Evolutionary conservation across 2,329 filamentous ascomycete species (phyloP).

Genomic region (Neonectria magnoliae): DNA sequence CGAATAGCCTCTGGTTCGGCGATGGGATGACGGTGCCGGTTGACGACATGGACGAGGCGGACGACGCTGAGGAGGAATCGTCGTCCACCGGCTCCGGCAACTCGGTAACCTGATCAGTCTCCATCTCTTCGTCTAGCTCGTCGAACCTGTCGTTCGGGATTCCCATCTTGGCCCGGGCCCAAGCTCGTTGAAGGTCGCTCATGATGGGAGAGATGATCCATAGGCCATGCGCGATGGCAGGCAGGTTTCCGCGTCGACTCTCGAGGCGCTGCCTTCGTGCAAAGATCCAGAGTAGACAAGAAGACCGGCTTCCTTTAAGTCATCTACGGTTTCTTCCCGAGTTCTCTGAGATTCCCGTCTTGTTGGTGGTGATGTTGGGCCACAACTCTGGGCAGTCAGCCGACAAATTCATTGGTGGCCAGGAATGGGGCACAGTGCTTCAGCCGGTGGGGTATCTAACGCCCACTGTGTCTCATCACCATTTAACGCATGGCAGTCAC

Average conservation of each 20-base stretch:
- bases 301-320: neutral
- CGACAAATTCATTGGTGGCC: slow-evolving; percentile 23
- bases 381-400: slow-evolving; percentile 15
- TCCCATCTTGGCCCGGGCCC: slow-evolving; percentile 79
- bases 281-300: neutral
- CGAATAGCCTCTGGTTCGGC: slow-evolving; percentile 76
- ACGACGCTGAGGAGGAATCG: slow-evolving; percentile 79
- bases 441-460: slow-evolving; percentile 4
- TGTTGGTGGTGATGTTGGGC: slow-evolving; percentile 18
- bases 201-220: slow-evolving; percentile 57
- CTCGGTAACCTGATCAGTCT: slow-evolving; percentile 57
- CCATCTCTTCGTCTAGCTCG: slow-evolving; percentile 64
- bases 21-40: slow-evolving; percentile 91
- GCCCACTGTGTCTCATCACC: slow-evolving; percentile 10
- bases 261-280: neutral
- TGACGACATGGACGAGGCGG: slow-evolving; percentile 86
- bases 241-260: slow-evolving; percentile 11
- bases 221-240: slow-evolving; percentile 11
- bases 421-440: slow-evolving; percentile 25
- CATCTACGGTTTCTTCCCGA: slow-evolving; percentile 10
- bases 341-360: slow-evolving; percentile 2
- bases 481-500: neutral
- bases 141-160: slow-evolving; percentile 62
- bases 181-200: slow-evolving; percentile 84
- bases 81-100: slow-evolving; percentile 60